phyloP scores from a whole-genome alignment of 306 rosid genomes.

The Cucurbita pepo region DNA sequence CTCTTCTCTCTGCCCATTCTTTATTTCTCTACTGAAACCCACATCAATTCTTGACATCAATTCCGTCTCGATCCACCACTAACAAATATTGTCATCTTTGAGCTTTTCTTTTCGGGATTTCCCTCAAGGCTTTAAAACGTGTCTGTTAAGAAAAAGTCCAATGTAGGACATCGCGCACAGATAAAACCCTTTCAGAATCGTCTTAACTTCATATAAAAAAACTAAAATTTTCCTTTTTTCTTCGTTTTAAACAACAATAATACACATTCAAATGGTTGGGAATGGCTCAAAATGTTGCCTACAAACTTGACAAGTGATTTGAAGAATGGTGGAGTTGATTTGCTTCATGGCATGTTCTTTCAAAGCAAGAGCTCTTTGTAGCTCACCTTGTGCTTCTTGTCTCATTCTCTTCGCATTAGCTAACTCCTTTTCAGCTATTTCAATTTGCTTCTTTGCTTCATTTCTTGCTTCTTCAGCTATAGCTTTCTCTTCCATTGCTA shows the following conservation, averaged over 20 bases:
- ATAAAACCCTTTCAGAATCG: too few species aligned
- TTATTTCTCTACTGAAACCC: slow-evolving; percentile 11
- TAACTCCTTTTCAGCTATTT: slow-evolving; percentile 68
- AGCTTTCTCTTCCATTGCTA: slow-evolving; percentile 61
- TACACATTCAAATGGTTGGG: slow-evolving; percentile 1
- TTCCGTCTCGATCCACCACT: too few species aligned
- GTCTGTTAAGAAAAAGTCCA: neutral
- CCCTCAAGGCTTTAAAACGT: slow-evolving; percentile 23
- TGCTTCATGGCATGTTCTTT: slow-evolving; percentile 66
- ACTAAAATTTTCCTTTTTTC: too few species aligned
- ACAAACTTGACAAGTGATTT: slow-evolving; percentile 81
- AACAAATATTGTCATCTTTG: too few species aligned
- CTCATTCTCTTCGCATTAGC: slow-evolving; percentile 69
- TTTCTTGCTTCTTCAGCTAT: slow-evolving; percentile 76
- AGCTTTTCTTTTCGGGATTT: neutral
- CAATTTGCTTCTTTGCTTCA: slow-evolving; percentile 67
- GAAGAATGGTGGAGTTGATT: slow-evolving; percentile 71
- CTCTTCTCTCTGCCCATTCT: slow-evolving; percentile 15
- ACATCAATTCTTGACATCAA: slow-evolving; percentile 6
- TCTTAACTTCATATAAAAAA: too few species aligned
- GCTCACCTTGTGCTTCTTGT: slow-evolving; percentile 70
- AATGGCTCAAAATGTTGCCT: slow-evolving; percentile 38
- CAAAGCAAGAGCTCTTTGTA: slow-evolving; percentile 60
- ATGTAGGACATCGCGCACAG: too few species aligned
- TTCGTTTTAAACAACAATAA: too few species aligned